Evolutionary conservation across 345 rosid species (phyloP).

Genomic region (Erucastrum elatum): DNA sequence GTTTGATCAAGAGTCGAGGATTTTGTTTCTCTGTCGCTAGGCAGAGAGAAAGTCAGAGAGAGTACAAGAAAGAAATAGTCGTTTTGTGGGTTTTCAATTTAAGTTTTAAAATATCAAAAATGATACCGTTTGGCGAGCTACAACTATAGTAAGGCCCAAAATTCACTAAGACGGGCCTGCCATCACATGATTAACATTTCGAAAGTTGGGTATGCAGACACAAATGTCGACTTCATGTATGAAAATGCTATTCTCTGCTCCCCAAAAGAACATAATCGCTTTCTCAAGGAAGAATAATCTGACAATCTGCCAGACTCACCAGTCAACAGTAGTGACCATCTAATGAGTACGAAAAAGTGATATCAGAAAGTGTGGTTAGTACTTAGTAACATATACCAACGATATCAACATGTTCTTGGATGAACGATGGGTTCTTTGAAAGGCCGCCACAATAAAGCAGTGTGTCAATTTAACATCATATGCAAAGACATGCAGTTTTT

Average conservation of each 20-base stretch:
- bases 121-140: too few relatives aligned
- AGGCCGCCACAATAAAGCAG: constrained; percentile 91
- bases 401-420: constrained; percentile 90
- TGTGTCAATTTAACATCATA: constrained; percentile 65
- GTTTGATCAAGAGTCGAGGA: too few relatives aligned
- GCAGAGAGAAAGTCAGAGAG: too few relatives aligned
- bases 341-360: not conserved
- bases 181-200: too few relatives aligned
- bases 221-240: not conserved
- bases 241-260: not conserved
- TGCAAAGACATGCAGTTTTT: constrained; percentile 7
- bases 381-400: constrained; percentile 55
- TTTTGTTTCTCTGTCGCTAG: too few relatives aligned
- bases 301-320: constrained; percentile 57
- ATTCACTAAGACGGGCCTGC: too few relatives aligned
- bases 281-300: constrained; percentile 86
- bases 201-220: not conserved
- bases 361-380: constrained; percentile 3
- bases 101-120: too few relatives aligned
- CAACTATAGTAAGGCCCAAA: too few relatives aligned
- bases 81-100: too few relatives aligned
- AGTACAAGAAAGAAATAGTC: too few relatives aligned
- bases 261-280: constrained; percentile 58
- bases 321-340: not conserved
- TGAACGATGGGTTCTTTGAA: constrained; percentile 65